Evolutionary conservation across 1,284 basidiomycete genomes (phyloP).

Genomic region (Cutaneotrichosporon sp.): DNA sequence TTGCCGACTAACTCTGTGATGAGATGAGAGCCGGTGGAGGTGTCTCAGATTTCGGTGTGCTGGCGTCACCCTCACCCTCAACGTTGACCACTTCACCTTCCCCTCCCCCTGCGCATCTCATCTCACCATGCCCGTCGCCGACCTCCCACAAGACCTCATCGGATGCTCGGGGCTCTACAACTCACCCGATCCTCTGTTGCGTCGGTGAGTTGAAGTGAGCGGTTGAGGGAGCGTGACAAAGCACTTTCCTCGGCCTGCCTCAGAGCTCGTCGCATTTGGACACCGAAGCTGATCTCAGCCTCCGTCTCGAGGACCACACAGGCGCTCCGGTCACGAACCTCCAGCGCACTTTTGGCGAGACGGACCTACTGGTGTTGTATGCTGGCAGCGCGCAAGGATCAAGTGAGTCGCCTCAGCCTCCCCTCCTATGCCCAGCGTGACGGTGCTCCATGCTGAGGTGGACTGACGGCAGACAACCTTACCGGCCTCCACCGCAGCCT

Average conservation of each 20-base stretch:
- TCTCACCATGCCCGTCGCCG: slow-evolving; percentile 7
- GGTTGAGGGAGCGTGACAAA: too few relatives aligned
- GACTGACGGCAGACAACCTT: slow-evolving; percentile 24
- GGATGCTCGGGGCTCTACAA: slow-evolving; percentile 48
- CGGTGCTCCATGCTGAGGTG: too few relatives aligned
- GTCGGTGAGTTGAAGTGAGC: slow-evolving; percentile 45
- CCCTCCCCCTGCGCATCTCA: background rate
- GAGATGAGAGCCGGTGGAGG: background rate
- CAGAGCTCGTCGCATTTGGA: background rate
- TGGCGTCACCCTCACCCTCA: background rate
- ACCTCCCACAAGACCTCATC: slow-evolving; percentile 42
- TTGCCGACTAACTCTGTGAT: too few relatives aligned
- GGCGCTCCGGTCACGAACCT: slow-evolving; percentile 46
- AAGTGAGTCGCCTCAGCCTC: too few relatives aligned
- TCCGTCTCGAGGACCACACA: slow-evolving; percentile 48
- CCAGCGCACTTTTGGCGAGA: slow-evolving; percentile 41
- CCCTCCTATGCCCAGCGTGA: too few relatives aligned
- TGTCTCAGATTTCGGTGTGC: background rate
- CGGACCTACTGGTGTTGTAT: slow-evolving; percentile 51
- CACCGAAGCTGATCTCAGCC: slow-evolving; percentile 26
- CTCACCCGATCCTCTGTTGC: slow-evolving; percentile 46
- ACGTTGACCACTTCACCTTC: background rate
- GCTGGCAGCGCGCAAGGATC: slow-evolving; percentile 48
- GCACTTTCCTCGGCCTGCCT: too few relatives aligned
- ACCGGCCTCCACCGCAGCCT: slow-evolving; percentile 13